Percentiles rank a stretch among this genome's conserved stretches.
Evolutionary conservation across 148 eudicot species (phyloP).

Genomic region (Vaccinium vitisidaea): DNA sequence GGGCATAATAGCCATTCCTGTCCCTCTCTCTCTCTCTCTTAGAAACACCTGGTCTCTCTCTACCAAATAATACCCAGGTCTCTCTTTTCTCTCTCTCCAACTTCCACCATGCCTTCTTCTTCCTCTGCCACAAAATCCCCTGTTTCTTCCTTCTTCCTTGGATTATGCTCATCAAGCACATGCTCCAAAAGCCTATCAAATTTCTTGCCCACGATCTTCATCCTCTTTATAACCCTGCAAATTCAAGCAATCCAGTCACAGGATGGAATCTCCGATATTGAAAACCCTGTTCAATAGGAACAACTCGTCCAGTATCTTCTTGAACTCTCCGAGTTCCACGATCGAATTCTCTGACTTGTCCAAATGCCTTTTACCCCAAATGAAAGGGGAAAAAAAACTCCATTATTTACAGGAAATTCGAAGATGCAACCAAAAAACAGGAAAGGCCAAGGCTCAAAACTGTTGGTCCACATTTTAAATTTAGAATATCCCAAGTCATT

Average conservation of each 20-base stretch:
- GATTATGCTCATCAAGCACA: conserved; percentile 79
- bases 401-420: neutral
- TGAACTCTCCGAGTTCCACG: conserved; percentile 67
- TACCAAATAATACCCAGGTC: no score
- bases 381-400: neutral
- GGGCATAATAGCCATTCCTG: no score
- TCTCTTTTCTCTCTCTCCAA: neutral
- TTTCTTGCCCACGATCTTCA: conserved; percentile 75
- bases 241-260: conserved; percentile 64
- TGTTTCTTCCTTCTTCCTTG: conserved; percentile 26
- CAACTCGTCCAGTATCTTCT: conserved; percentile 83
- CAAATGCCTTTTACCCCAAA: conserved; percentile 46
- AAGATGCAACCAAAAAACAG: no score
- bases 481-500: no score
- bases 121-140: conserved; percentile 47
- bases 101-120: conserved; percentile 58
- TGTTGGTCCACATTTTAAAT: no score
- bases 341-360: no score
- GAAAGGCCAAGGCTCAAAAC: no score
- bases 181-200: conserved; percentile 81
- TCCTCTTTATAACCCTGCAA: conserved; percentile 94
- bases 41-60: no score
- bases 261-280: conserved; percentile 79
- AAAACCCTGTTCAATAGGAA: conserved; percentile 81
- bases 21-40: no score